Evolutionary conservation across 257 asterid species (phyloP), one percentile per base, ranked within the genome.

Genomic region (Solanum sejunctum): DNA sequence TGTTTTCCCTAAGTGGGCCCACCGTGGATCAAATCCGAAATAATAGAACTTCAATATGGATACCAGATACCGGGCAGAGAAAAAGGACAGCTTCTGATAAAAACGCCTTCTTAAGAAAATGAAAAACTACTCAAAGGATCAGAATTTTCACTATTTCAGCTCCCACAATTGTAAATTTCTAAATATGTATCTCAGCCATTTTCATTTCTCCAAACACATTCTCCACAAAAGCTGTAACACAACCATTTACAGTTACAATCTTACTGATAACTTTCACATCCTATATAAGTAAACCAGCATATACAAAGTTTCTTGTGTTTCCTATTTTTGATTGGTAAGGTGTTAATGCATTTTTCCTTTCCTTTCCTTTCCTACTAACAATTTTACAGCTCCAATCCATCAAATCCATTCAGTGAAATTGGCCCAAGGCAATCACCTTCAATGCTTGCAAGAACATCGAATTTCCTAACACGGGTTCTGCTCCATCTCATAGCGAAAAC

Each of bases 391-490:
- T 90, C 97, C 12, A 92, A 45, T 10, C 91, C 95, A 88, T 93
- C 98, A 8, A 84, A 83, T 49, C 97, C 98, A 66, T 88, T 91
- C 84, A 83, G 84, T 16, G 97, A 89, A 87, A 95, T 84, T 5
- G 99, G 98, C 45, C 99, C 99, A 28, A 95, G 91, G 43, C 90
- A 91, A 66, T 92, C 93, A 20, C 87, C 95, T 3, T 88, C 90
- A 11, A 95, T 89, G 63, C 89, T 92, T 12, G 95, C 99, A 84
- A 95, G 86, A 85, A 94, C 91, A 26, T 87, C 64, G 84, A 91
- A 94, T 12, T 90, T 92, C 92, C 92, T 90, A 84, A 64, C 28
- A 57, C 2, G 55, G n/a, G 89, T 92, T 80, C 82, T 88, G 4
- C 32, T 47, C 97, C 97, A 94, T 79, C 92, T 88, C 75, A 87